Conservation (phyloP, 768 basidiomycete species). For the Suillus hirtellus region DNA sequence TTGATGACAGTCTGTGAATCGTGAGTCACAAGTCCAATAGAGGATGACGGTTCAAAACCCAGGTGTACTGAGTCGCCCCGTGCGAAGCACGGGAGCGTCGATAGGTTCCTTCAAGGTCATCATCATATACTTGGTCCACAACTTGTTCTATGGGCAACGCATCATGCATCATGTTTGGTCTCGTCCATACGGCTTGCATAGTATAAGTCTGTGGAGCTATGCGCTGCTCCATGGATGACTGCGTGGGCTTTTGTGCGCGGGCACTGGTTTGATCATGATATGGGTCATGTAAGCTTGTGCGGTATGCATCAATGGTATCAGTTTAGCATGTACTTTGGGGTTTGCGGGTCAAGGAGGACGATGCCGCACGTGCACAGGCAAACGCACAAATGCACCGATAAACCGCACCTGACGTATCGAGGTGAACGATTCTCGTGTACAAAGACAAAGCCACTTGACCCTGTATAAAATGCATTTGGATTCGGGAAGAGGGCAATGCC, state of each 20-base stretch:
- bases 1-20: not conserved
- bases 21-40: not conserved
- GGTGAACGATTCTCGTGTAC: constrained; percentile 9
- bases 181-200: not conserved
- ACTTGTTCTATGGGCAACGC: not conserved
- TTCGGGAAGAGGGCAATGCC: not conserved
- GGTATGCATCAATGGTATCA: not conserved
- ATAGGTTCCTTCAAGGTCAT: constrained; percentile 3
- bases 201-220: not conserved
- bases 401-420: not conserved
- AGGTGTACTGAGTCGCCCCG: constrained; percentile 5
- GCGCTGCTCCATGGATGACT: not conserved
- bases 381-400: constrained; percentile 10
- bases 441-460: constrained; percentile 10
- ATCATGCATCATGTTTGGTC: not conserved
- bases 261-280: not conserved
- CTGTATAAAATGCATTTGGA: not conserved
- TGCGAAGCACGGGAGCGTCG: constrained; percentile 10
- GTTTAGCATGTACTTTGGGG: not conserved
- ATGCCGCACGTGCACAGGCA: not conserved
- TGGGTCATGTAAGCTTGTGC: not conserved
- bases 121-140: constrained; percentile 6
- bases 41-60: not conserved
- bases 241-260: not conserved
- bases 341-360: not conserved